phyloP scores from a whole-genome alignment of 495 filamentous ascomycete species.

The Letharia columbiana region DNA sequence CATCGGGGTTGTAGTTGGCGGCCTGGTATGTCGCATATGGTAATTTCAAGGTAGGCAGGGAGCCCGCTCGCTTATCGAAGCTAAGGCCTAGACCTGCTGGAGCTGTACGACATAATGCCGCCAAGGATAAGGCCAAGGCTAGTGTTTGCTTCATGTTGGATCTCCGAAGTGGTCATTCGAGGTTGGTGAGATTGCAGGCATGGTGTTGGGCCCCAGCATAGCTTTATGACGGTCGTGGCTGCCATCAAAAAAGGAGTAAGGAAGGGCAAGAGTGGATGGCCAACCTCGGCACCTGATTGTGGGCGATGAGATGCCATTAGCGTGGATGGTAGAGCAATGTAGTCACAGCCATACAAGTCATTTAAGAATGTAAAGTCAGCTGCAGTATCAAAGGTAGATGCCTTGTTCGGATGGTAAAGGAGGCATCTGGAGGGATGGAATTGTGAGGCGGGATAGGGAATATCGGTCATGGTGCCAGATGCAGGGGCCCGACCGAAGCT shows the following conservation, averaged over 20 bases:
- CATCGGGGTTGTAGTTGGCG: constrained; percentile 30
- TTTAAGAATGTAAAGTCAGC: no score
- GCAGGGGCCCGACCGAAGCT: not conserved
- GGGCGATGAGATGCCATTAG: not conserved
- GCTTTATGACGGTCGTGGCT: not conserved
- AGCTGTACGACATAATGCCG: constrained; percentile 10
- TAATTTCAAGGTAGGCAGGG: constrained; percentile 29
- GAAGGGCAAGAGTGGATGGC: not conserved
- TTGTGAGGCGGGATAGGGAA: no score
- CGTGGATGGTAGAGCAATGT: not conserved
- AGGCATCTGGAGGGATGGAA: no score
- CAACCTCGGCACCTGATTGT: constrained; percentile 1
- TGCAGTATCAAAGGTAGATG: no score
- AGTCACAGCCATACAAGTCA: not conserved
- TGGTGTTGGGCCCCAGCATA: not conserved
- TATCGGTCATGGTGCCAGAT: not conserved
- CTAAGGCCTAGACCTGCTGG: constrained; percentile 17
- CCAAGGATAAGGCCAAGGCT: not conserved
- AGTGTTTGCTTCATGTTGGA: not conserved
- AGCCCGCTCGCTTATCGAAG: constrained; percentile 24
- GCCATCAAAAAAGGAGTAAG: not conserved
- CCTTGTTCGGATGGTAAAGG: no score
- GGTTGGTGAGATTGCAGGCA: not conserved
- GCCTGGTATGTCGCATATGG: constrained; percentile 35
- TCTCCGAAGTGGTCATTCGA: not conserved